Evolutionary conservation across 106 monocot species (phyloP), one percentile per base, ranked within the genome.

Genomic region (Dendrobium officinale): DNA sequence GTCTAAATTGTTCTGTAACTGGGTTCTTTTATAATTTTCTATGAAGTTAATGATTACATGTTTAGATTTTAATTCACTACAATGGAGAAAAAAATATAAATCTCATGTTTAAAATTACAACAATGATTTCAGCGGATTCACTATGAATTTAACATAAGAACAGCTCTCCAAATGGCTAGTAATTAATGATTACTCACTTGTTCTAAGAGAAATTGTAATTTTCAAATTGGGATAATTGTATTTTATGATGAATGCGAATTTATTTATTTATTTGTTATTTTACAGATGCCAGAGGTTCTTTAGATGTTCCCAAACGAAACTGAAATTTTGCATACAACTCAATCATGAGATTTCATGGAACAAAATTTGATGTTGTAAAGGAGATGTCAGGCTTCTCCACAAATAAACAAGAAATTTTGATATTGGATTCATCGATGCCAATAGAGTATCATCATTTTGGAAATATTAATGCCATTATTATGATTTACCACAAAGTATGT

Each of bases 291-390:
- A 7, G 84, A 77, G 5, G 91, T 94, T 58, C 89, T 94, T 68
- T 94, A 91, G 4, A 89, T 98, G 42, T 89, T 98, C 56, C 94
- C 86, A 13, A 98, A 89, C 75, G 17, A 73, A 67, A 98, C 85
- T 80, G 91, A 89, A 72, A 86, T 64, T 6, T 51, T 94, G 44
- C 92, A 94, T 42, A 98, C 92, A 31, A 98, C 94, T 5, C 94
- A 86, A 80, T 98, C 94, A 44, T 94, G 94, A 92, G 92, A 98
- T 75, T 94, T 94, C 88, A 88, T 98, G 86, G 94, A 94, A 10
- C 87, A 94, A 51, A 56, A 81, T 6, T 40, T 59, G 80, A 94
- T 81, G 97, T 83, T 72, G 83, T 72, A 20, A 84, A 78, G 84
- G 92, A 94, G 77, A 88, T 91, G 24, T 88, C 93, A 8, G 92